Evolutionary conservation across 1,284 basidiomycete genomes (phyloP), one percentile per base, ranked within the genome.

Genomic region (Lignosus rhinocerotis): DNA sequence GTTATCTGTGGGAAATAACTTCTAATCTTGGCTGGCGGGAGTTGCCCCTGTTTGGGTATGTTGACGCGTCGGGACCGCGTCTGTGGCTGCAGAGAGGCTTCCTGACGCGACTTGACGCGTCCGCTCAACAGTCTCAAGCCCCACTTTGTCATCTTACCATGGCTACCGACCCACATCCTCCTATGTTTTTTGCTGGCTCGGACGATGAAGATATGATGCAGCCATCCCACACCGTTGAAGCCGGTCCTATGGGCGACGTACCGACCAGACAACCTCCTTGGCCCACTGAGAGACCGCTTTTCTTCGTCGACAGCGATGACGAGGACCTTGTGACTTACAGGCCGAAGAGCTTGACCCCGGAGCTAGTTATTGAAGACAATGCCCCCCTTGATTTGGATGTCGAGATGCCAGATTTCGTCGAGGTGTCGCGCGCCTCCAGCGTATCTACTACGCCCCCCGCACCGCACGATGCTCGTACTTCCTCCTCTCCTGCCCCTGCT

Each of bases 291-390:
- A 55, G 73, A 65, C 74, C 75, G 39, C 72, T 87, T 1, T 89
- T 89, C 66, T 72, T 86, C 47, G 76, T 79, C 0, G 81, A 80
- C 55, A 86, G 84, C 58, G 85, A 86, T 45, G 84, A 86, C 38
- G 86, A 84, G 31, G 72, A 83, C 12, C 53, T 53, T 1, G 17
- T 47, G 9, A 21, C 46, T 30, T 51, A 52, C 38, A 47, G 14
- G 8, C 25, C 36, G 19, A 25, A 57, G 16, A 17, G 46, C 10
- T 9, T 50, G 12, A 32, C 51, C 16, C 31, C 39, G 6, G 30
- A 39, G 11, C 11, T 14, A 1, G 34, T 59, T 39, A 51, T 44
- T 9, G 45, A 58, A 1, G 64, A 61, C 1, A 50, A 51, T 59
- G 63, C 53, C 45, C 80, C 79, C 47, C 82, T 84, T 51, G 84